Percentiles rank a stretch among this genome's conserved stretches.
Evolutionary conservation across 139 green algal species (phyloP).

Genomic region (Ulvella scutata): DNA sequence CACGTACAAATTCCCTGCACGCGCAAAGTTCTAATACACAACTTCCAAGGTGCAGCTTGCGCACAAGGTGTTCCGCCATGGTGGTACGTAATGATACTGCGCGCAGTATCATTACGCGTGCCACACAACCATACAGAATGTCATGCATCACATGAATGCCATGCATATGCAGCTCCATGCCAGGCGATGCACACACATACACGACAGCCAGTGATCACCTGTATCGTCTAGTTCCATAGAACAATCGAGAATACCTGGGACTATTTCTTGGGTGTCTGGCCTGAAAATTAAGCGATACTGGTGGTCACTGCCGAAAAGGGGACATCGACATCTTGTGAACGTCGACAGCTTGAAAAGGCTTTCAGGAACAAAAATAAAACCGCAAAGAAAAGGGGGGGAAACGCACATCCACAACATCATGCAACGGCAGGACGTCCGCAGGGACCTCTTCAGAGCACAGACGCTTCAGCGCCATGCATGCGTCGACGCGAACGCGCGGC

Average conservation of each 20-base stretch:
- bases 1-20: neutral
- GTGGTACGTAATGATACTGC: too few relatives aligned
- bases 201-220: too few relatives aligned
- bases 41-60: neutral
- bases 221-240: neutral
- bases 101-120: too few relatives aligned
- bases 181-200: too few relatives aligned
- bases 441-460: neutral
- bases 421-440: neutral
- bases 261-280: neutral
- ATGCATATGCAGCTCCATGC: too few relatives aligned
- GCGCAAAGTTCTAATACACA: neutral
- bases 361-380: neutral
- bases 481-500: neutral
- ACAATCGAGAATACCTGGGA: neutral
- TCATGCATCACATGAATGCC: neutral
- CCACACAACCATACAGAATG: too few relatives aligned
- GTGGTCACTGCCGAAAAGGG: neutral
- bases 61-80: too few relatives aligned
- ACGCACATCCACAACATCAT: neutral
- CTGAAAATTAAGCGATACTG: neutral
- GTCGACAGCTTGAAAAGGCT: neutral
- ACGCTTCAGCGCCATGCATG: neutral
- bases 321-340: too few relatives aligned
- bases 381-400: too few relatives aligned